Percentiles rank a stretch among this genome's conserved stretches.
phyloP scores from a whole-genome alignment of 371 early-diverging fungal genomes.

The Cladochytrium tenue region DNA sequence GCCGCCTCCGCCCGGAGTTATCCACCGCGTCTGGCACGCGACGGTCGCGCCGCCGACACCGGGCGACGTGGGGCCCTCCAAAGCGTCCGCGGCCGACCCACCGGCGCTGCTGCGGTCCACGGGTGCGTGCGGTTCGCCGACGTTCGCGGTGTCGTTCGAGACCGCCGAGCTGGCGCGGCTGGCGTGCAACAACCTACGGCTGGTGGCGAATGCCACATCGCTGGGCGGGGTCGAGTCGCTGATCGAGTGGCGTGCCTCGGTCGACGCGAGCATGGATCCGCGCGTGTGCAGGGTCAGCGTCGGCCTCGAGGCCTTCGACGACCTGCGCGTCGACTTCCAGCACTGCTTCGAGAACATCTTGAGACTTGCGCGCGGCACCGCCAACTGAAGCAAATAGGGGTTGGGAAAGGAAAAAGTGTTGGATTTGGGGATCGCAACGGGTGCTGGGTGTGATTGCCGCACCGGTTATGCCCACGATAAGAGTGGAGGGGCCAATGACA shows the following conservation, averaged over 20 bases:
- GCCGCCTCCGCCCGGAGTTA: conserved; percentile 17
- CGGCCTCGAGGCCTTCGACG: conserved; percentile 66
- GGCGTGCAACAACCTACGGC: conserved; percentile 17
- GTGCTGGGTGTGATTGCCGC: no score
- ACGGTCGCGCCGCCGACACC: conserved; percentile 9
- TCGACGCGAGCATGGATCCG: conserved; percentile 48
- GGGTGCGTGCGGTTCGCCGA: conserved; percentile 26
- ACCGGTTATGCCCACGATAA: no score
- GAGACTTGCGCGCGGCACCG: not conserved
- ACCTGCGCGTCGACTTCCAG: conserved; percentile 57
- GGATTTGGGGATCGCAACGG: no score
- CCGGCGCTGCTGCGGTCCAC: conserved; percentile 26
- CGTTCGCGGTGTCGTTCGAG: conserved; percentile 31
- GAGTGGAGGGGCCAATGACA: no score
- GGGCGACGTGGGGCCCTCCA: not conserved
- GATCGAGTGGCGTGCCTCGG: conserved; percentile 58
- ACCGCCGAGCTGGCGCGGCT: conserved; percentile 26
- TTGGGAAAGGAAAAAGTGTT: no score
- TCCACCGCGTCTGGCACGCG: conserved; percentile 34
- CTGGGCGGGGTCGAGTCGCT: conserved; percentile 69
- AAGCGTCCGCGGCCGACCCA: conserved; percentile 2
- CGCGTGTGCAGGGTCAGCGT: conserved; percentile 60
- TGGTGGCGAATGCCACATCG: conserved; percentile 48
- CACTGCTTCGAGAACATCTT: conserved; percentile 14
- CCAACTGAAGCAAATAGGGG: no score